phyloP scores from a whole-genome alignment of 179 eudicot species.

The Kewa caespitosa region DNA sequence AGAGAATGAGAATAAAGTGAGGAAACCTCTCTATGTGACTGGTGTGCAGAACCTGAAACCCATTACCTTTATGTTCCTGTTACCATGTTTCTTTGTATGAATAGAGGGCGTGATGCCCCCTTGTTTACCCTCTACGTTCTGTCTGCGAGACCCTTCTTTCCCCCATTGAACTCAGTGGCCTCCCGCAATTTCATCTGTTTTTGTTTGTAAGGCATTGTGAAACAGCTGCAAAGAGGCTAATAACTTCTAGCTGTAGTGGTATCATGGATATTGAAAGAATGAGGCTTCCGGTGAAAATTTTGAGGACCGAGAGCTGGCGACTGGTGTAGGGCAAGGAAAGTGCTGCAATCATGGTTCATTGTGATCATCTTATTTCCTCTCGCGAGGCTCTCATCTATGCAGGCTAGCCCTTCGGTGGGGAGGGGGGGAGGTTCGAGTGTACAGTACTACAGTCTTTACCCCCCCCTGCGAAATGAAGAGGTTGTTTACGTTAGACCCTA shows the following conservation, averaged over 20 bases:
- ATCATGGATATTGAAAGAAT: background rate
- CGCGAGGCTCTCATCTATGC: too few relatives aligned
- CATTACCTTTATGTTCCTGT: background rate
- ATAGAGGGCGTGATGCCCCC: background rate
- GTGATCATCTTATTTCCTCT: too few relatives aligned
- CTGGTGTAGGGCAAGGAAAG: too few relatives aligned
- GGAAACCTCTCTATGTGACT: background rate
- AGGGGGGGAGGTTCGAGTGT: too few relatives aligned
- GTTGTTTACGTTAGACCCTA: too few relatives aligned
- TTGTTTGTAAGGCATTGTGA: too few relatives aligned
- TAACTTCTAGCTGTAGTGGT: background rate
- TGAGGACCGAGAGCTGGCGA: background rate
- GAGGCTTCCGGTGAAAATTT: background rate
- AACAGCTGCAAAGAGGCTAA: background rate
- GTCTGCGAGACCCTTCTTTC: background rate
- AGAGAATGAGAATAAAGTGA: background rate
- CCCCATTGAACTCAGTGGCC: background rate
- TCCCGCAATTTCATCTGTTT: background rate
- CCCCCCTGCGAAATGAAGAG: too few relatives aligned
- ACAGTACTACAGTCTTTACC: too few relatives aligned
- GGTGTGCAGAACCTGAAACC: background rate
- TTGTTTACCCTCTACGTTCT: background rate
- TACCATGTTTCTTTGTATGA: background rate
- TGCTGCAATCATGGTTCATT: too few relatives aligned
- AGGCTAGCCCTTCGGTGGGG: too few relatives aligned